Conservation (phyloP, 1,139 yeast species). For the Saccharomyces hybrid region DNA sequence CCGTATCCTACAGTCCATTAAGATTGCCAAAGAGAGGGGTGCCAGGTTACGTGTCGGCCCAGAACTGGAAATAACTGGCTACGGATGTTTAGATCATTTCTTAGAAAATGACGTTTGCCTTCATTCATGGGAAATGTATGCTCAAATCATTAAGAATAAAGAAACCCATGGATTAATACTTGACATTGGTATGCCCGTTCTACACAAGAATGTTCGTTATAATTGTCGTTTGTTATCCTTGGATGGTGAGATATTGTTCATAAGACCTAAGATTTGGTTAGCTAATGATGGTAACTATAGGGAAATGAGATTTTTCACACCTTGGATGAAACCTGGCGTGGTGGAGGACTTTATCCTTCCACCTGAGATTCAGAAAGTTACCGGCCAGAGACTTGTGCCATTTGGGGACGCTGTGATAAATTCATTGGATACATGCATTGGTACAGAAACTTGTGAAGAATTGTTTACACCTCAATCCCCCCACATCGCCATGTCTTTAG, state of each 20-base stretch:
- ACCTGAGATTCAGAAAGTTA: slow-evolving; percentile 48
- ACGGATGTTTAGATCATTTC: slow-evolving; percentile 94
- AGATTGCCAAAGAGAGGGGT: slow-evolving; percentile 62
- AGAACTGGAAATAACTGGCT: slow-evolving; percentile 88
- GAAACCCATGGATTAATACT: slow-evolving; percentile 69
- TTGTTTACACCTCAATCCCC: slow-evolving; percentile 94
- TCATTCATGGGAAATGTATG: slow-evolving; percentile 93
- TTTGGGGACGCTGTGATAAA: slow-evolving; percentile 88
- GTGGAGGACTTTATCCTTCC: slow-evolving; percentile 73
- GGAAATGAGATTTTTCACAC: slow-evolving; percentile 94
- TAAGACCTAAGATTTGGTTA: slow-evolving; percentile 84
- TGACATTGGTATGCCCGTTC: slow-evolving; percentile 91
- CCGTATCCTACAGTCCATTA: slow-evolving; percentile 74
- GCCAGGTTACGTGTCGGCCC: slow-evolving; percentile 93
- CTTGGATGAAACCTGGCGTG: slow-evolving; percentile 76
- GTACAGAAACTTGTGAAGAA: slow-evolving; percentile 97
- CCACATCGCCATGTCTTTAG: slow-evolving; percentile 82
- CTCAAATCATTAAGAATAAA: slow-evolving; percentile 56
- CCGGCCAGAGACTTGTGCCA: slow-evolving; percentile 58
- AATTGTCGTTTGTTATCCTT: slow-evolving; percentile 82
- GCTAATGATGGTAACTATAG: slow-evolving; percentile 98
- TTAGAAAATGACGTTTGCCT: slow-evolving; percentile 80
- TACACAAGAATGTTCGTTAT: slow-evolving; percentile 80
- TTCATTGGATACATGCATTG: slow-evolving; percentile 78
- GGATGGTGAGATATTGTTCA: slow-evolving; percentile 69